A percentile compares a stretch with the other conserved stretches of the same genome.
Evolutionary conservation across 2,329 filamentous ascomycete species (phyloP).

Genomic region (Colletotrichum brevisporum): DNA sequence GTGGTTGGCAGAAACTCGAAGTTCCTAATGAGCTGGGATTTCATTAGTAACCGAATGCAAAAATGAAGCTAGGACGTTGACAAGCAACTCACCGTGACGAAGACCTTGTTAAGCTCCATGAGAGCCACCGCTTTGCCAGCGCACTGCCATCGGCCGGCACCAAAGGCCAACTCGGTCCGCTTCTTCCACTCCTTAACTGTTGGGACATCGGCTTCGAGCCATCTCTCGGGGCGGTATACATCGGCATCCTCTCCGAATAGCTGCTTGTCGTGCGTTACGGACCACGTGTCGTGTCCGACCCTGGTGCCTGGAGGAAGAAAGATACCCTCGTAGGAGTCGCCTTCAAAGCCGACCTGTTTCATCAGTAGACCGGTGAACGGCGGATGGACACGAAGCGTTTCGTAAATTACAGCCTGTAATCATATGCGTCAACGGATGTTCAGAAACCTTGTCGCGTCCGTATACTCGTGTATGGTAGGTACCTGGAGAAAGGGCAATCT

Average conservation of each 20-base stretch:
- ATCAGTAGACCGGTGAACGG: conserved; percentile 63
- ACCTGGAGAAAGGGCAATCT: conserved; percentile 56
- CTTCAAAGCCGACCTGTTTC: conserved; percentile 61
- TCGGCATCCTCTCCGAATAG: conserved; percentile 62
- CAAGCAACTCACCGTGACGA: conserved; percentile 54
- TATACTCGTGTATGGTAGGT: neutral
- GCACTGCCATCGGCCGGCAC: conserved; percentile 57
- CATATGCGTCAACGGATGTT: accelerated
- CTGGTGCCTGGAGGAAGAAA: conserved; percentile 53
- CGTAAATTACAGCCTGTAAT: conserved; percentile 63
- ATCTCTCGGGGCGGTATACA: conserved; percentile 62
- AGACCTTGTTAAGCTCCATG: conserved; percentile 60
- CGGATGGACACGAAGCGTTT: conserved; percentile 65
- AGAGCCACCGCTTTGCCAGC: conserved; percentile 60
- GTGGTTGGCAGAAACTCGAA: conserved; percentile 34
- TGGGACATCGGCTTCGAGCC: conserved; percentile 55
- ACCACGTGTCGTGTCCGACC: conserved; percentile 58
- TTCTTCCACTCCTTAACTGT: conserved; percentile 46
- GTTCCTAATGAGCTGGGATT: conserved; percentile 45
- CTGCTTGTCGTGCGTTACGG: conserved; percentile 53
- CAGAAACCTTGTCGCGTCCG: neutral
- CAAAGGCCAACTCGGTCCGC: conserved; percentile 60
- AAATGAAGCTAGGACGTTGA: neutral
- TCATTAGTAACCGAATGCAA: conserved; percentile 5
- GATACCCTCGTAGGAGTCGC: conserved; percentile 52